These are phyloP conservation scores for Claviceps humidiphila DNA, from an alignment of 2,329 filamentous ascomycete species.

Conservation along the genomic window DNA sequence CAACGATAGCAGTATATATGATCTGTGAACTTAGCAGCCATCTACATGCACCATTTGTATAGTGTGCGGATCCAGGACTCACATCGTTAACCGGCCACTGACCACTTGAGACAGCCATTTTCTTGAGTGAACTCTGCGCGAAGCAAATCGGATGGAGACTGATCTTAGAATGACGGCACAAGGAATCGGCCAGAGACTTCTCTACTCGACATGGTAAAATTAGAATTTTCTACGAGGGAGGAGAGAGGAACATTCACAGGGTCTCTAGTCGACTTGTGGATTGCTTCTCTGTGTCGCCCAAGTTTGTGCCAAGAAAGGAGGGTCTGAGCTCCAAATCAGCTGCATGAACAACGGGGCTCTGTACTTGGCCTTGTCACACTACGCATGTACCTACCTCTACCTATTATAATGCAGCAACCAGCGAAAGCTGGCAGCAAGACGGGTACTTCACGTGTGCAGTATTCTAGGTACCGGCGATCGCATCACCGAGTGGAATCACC, in stretches of 20 bases:
- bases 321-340: neutral
- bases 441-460: too few relatives aligned
- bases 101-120: constrained; percentile 25
- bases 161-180: neutral
- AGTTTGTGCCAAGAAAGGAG: neutral
- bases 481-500: too few relatives aligned
- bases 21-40: constrained; percentile 42
- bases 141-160: neutral
- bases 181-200: neutral
- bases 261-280: neutral
- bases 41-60: neutral
- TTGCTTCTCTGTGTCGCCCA: neutral
- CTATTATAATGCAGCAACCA: too few relatives aligned
- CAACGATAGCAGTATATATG: constrained; percentile 70
- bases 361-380: neutral
- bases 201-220: neutral
- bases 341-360: neutral
- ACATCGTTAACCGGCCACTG: constrained; percentile 38
- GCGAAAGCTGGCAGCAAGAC: too few relatives aligned
- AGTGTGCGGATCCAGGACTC: constrained; percentile 9
- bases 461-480: too few relatives aligned
- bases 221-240: neutral
- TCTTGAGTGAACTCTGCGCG: neutral
- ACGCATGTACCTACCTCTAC: too few relatives aligned
- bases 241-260: neutral